phyloP scores from a whole-genome alignment of 805 yeast genomes.

The Candida maesae region DNA sequence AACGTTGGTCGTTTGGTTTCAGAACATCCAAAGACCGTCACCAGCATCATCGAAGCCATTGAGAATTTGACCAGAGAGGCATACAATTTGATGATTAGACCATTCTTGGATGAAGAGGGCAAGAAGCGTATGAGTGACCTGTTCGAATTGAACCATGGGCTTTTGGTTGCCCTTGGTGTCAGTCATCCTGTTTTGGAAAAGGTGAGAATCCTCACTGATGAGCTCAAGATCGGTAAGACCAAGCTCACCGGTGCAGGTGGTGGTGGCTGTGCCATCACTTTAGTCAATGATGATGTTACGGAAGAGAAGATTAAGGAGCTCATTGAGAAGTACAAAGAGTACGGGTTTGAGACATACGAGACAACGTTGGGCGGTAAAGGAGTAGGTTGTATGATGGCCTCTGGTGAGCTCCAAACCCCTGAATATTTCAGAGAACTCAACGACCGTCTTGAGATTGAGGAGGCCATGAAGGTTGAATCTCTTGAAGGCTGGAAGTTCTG shows the following conservation, averaged over 20 bases:
- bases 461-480: constrained; percentile 39
- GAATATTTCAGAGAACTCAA: constrained; percentile 37
- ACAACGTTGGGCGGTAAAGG: constrained; percentile 90
- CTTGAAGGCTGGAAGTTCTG: constrained; percentile 56
- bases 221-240: constrained; percentile 70
- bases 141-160: constrained; percentile 81
- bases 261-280: constrained; percentile 96
- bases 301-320: constrained; percentile 34
- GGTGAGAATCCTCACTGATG: constrained; percentile 64
- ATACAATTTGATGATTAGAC: constrained; percentile 54
- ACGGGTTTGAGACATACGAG: constrained; percentile 70
- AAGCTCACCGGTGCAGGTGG: constrained; percentile 99
- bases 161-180: constrained; percentile 81
- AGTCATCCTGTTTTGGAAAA: constrained; percentile 88
- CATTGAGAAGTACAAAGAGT: constrained; percentile 32
- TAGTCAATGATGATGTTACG: constrained; percentile 44
- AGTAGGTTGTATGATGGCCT: constrained; percentile 47
- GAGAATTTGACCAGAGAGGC: constrained; percentile 72
- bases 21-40: constrained; percentile 51
- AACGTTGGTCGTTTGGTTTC: constrained; percentile 57
- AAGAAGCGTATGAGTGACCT: constrained; percentile 50
- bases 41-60: constrained; percentile 69
- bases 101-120: constrained; percentile 41
- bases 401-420: constrained; percentile 18
- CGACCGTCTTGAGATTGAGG: constrained; percentile 46